Base-by-base conservation (phyloP, 1,284 basidiomycete species). In the Tilletia setariae region DNA sequence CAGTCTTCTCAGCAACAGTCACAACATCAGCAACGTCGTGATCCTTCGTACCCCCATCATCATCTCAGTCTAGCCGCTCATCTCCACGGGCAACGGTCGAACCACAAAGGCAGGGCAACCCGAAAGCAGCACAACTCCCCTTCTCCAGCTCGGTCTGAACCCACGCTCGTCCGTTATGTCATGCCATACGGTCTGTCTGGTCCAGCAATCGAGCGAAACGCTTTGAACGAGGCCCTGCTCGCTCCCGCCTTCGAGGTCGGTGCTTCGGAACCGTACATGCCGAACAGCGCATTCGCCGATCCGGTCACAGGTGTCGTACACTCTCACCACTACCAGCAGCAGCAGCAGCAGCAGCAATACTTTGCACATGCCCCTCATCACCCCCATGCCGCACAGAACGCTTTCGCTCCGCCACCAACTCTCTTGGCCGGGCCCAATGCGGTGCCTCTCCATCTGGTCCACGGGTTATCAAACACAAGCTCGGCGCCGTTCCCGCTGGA, bases 401-500 rank as follows among this genome's bases (percentile, higher is more conserved):
- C n/a, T n/a, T n/a, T n/a, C n/a, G n/a, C n/a, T n/a, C n/a, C n/a
- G n/a, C 21, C 30, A 69, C 63, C 30, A 68, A 68, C 25, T 67
- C 72, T n/a, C 8, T 72, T 76, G 47, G 68, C 72, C 30, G 80
- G 79, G 15, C 80, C 80, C 62, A 82, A 80, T 43, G 75, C 79
- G 68, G 79, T 75, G 25, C 80, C 80, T 6, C 68, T 82, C 51
- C 80, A 82, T 66, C 72, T 82, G 47, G 76, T 80, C 62, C 80
- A 82, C 63, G 80, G 78, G 9, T 72, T 82, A 23, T 81, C 80
- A 1, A 76, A 75, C 2, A 74, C 76, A 2, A 72, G 72, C 56
- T 74, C 77, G 1, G 74, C 74, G 28, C 72, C 75, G 1, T 78
- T 82, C 62, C 79, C 80, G 25, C 71, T 82, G 15, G 80, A 82